Evolutionary conservation across 768 basidiomycete genomes (phyloP), one percentile per base, ranked within the genome.

Genomic region (Lactarius hatsudake): DNA sequence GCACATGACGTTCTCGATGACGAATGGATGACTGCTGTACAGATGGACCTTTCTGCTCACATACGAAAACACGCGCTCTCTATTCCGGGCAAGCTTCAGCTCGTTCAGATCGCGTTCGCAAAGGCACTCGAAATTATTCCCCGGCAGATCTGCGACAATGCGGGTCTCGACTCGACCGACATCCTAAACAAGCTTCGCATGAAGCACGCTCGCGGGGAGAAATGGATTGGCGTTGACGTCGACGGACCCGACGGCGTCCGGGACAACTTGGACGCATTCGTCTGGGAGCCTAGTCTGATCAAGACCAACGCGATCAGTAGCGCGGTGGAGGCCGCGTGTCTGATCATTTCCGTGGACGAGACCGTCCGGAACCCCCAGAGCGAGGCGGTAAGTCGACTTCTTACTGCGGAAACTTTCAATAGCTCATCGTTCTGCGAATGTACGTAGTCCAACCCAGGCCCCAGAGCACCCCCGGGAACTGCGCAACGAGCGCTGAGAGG

Each of bases 41-140:
- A 98, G 95, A 96, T 99, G 96, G 96, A 97, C 71, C 79, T 98
- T 51, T 98, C 96, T 42, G 91, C 94, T n/a, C 85, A 92, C 78
- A 90, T 98, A 60, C 89, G 97, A 72, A 89, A 91, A 73, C 82
- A 96, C 73, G 94, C 96, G 0, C 82, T 96, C 34, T 89, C 91
- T 17, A 97, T 99, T 73, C 91, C 96, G 34, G 97, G 96, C 58
- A 98, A 98, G 80, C 86, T 90, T 65, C 97, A 99, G 74, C 81
- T 98, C 55, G 89, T 99, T 73, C 88, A 98, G 76, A 84, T 87
- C n/a, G 91, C 96, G 1, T 96, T 97, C 74, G 97, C 97, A 62
- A 96, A 96, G 76, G 94, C 97, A 0, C 85, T 99, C 43, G 97
- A 99, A 79, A 88, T 97, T 71, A 98, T 99, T 74, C 97, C 97